Percentiles rank a stretch among this genome's conserved stretches.
Conservation (phyloP, 148 eudicot genomes). For the Heliosperma pusillum region DNA sequence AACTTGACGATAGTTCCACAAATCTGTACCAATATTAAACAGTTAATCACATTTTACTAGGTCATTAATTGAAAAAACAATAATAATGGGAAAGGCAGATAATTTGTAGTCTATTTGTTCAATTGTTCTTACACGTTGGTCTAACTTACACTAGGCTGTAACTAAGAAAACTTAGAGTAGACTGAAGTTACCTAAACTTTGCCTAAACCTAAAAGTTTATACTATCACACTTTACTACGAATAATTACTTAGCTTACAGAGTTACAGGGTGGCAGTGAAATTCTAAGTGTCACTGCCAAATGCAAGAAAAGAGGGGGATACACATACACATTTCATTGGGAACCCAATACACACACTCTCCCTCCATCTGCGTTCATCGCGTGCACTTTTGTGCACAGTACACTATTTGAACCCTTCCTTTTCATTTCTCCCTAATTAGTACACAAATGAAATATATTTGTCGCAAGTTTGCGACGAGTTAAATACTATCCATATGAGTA, state of each 20-base stretch:
- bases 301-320: conserved; percentile 17
- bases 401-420: no score
- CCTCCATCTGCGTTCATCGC: conserved; percentile 26
- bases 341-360: conserved; percentile 20
- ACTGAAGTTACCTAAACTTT: not conserved
- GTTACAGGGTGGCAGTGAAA: conserved; percentile 24
- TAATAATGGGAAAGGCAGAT: no score
- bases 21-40: no score
- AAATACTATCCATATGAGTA: no score
- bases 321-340: conserved; percentile 18
- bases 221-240: no score
- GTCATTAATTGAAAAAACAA: not conserved
- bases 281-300: conserved; percentile 32
- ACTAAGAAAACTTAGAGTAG: no score
- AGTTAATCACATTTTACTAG: not conserved
- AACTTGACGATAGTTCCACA: no score
- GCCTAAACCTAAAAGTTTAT: not conserved
- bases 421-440: no score
- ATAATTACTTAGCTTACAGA: not conserved
- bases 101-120: no score
- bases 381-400: conserved; percentile 23
- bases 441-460: no score
- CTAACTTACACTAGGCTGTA: not conserved
- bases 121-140: not conserved
- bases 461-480: no score